These are phyloP conservation scores for Phytophthora fragariae DNA, from an alignment of 352 stramenopile species.

Conservation along the genomic window DNA sequence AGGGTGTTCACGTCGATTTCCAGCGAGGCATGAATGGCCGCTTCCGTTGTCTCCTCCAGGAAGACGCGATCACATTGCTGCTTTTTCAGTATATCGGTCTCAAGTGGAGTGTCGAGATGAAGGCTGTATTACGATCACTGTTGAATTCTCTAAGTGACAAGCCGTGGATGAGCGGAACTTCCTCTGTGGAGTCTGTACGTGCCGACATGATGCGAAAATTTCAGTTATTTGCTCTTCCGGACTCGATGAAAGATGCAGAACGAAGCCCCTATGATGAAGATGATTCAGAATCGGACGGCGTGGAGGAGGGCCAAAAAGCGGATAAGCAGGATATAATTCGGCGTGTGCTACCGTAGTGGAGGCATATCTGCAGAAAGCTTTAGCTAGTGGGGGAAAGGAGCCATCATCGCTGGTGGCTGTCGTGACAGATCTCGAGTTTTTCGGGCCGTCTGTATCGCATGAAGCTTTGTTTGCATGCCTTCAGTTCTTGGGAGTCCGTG, in stretches of 20 bases:
- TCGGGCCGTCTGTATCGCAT: slow-evolving; percentile 49
- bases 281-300: slow-evolving; percentile 4
- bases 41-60: slow-evolving; percentile 51
- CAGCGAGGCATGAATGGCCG: slow-evolving; percentile 57
- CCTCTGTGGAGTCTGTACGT: slow-evolving; percentile 27
- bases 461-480: slow-evolving; percentile 51
- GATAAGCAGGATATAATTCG: slow-evolving; percentile 56
- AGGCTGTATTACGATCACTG: slow-evolving; percentile 31
- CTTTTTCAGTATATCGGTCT: slow-evolving; percentile 57
- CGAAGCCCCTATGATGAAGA: slow-evolving; percentile 31
- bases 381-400: slow-evolving; percentile 11
- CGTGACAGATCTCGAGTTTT: slow-evolving; percentile 62
- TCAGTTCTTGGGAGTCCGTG: slow-evolving; percentile 47
- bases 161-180: neutral
- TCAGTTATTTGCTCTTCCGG: slow-evolving; percentile 36
- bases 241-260: slow-evolving; percentile 23
- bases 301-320: slow-evolving; percentile 21
- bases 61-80: slow-evolving; percentile 56
- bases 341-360: slow-evolving; percentile 49
- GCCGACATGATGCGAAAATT: slow-evolving; percentile 31
- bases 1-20: slow-evolving; percentile 45
- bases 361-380: slow-evolving; percentile 34
- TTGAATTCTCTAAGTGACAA: slow-evolving; percentile 33
- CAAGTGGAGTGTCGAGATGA: slow-evolving; percentile 41
- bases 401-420: slow-evolving; percentile 41